Percentiles rank a stretch among this genome's conserved stretches.
These are phyloP conservation scores for Vicia villosa DNA, from an alignment of 306 rosid species.

Conservation along the genomic window DNA sequence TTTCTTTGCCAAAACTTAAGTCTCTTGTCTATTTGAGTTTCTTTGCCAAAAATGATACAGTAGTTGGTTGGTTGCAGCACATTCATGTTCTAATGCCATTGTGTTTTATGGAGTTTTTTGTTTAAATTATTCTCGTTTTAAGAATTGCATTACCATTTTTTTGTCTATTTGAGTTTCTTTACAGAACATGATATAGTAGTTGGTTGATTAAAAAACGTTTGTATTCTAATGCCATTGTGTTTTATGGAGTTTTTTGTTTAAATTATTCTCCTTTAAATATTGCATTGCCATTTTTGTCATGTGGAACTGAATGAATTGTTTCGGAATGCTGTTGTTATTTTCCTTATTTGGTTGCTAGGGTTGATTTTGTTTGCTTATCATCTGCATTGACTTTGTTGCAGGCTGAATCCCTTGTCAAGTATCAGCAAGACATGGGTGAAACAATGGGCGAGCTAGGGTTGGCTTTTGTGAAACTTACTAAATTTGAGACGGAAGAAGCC, in stretches of 20 bases:
- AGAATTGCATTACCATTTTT: background rate
- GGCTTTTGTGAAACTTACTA: slow-evolving; percentile 85
- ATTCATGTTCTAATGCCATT: slow-evolving; percentile 2
- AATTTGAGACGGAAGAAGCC: slow-evolving; percentile 90
- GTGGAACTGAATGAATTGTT: slow-evolving; percentile 22
- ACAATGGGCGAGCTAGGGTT: slow-evolving; percentile 90
- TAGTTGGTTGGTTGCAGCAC: slow-evolving; percentile 21
- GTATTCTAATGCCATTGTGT: slow-evolving; percentile 11
- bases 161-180: background rate
- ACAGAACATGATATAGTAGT: background rate
- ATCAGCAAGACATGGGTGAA: slow-evolving; percentile 96
- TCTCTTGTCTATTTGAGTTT: background rate
- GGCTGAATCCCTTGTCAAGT: slow-evolving; percentile 96
- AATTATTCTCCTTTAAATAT: slow-evolving; percentile 20
- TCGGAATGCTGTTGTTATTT: slow-evolving; percentile 2
- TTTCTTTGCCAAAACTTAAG: background rate
- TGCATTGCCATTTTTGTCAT: slow-evolving; percentile 27
- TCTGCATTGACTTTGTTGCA: slow-evolving; percentile 40
- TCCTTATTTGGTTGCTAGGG: slow-evolving; percentile 22
- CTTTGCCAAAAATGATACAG: background rate
- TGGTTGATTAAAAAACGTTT: slow-evolving; percentile 24
- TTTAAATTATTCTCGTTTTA: slow-evolving; percentile 12
- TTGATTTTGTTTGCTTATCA: slow-evolving; percentile 22
- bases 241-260: slow-evolving; percentile 17
- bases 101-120: slow-evolving; percentile 13